Evolutionary conservation across 345 rosid genomes (phyloP), one percentile per base, ranked within the genome.

Genomic region (Lepidium sativum): DNA sequence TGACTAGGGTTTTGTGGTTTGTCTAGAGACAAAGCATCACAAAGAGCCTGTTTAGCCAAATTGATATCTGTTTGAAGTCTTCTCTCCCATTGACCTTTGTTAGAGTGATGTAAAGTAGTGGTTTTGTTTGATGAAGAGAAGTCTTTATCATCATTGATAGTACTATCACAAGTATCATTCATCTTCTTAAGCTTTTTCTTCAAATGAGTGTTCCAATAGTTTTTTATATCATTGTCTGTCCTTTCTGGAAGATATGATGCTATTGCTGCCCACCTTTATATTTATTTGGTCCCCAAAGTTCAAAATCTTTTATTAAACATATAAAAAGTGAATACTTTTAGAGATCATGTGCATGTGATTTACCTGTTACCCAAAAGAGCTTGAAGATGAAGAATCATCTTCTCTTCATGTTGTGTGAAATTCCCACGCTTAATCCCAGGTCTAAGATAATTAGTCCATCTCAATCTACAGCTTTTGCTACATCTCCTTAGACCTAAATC

Each of bases 301-400:
- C 15, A 42, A 18, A 72, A 34, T 20, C 16, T 59, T 51, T n/a
- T n/a, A n/a, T n/a, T n/a, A n/a, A n/a, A n/a, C n/a, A 20, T 20
- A 20, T 20, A 60, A 56, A 1, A 43, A n/a, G 0, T 48, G 45
- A 5, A 47, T 21, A 60, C 38, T 49, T 50, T 16, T 14, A 20
- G n/a, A 64, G 60, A 58, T 31, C 31, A 48, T 35, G 25, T 37
- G 67, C 62, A 60, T 66, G 67, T 65, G 62, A 65, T n/a, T 18
- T 78, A 89, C 98, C 98, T 85, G 71, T 92, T 92, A 13, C 98
- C 98, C 14, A 92, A 69, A 60, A 92, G 98, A 25, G 94, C 98
- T 83, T 92, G 98, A 47, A 92, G 98, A 67, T 92, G 98, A 58
- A 92, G 74, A 44, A 92, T 92, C 87, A 77, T 92, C 76, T 89